Base-by-base conservation (phyloP, 129 eudicot genomes). In the Flaveria sonorensis region DNA sequence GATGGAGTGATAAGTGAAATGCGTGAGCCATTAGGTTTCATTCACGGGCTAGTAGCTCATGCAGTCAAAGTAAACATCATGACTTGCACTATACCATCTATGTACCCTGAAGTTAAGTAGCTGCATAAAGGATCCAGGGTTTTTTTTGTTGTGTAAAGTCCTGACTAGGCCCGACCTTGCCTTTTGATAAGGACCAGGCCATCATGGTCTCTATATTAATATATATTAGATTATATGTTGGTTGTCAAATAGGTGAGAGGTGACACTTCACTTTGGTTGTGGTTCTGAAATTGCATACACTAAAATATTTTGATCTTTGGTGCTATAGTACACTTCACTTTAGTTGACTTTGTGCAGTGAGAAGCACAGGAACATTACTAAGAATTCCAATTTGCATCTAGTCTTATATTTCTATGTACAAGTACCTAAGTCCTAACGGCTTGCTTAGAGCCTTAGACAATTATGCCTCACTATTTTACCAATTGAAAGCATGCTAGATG, bases 401-500 rank as follows among this genome's bases (percentile, higher is more conserved):
- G 51, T 53, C 32, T 47, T 10, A 30, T 52, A 48, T 32, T 52
- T 52, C 28, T 52, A 51, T 16, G n/a, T 1, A n/a, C 48, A 52
- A 52, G 66, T 60, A 36, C 39, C 39, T n/a, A n/a, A n/a, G n/a
- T n/a, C n/a, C n/a, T 60, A 60, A 72, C 65, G 53, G 36, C 11
- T 51, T 5, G 10, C 76, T 32, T 28, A 36, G 40, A 36, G 40
- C 40, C 40, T 36, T 36, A 7, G 15, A 51, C 63, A 32, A 51
- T 14, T 20, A 52, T 72, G 46, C n/a, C 48, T 32, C 64, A 30
- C 67, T 30, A 32, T 36, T 72, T 10, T 69, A 71, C 65, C 65
- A 71, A 30, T 52, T 71, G 28, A 30, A 71, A 60, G n/a, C 66
- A 60, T 60, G 40, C 66, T 60, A 60, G 2, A 24, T 60, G 66